Percentiles rank a stretch among this genome's conserved stretches.
Conservation (phyloP, 73 alveolate species). For the Paraurostyla sp. region DNA sequence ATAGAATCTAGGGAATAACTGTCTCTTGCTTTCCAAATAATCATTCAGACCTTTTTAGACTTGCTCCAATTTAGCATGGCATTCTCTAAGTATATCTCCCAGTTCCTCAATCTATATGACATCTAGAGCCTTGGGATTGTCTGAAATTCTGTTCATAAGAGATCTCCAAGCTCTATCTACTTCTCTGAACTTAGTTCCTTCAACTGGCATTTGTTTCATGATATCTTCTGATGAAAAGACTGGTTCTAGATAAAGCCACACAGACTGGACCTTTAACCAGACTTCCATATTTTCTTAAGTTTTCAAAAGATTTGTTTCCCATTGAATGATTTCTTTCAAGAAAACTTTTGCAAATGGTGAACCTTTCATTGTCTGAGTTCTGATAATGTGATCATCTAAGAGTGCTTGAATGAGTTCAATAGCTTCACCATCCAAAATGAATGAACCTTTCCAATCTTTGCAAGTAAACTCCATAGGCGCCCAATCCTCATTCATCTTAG, state of each 20-base stretch:
- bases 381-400: conserved; percentile 94
- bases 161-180: conserved; percentile 95
- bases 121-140: conserved; percentile 89
- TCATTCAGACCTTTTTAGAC: conserved; percentile 91
- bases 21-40: conserved; percentile 97
- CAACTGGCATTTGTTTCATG: conserved; percentile 95
- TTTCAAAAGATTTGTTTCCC: conserved; percentile 96
- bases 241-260: conserved; percentile 98
- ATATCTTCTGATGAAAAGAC: conserved; percentile 98
- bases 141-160: conserved; percentile 90
- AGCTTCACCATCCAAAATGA: conserved; percentile 84
- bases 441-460: conserved; percentile 86
- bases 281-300: conserved; percentile 94
- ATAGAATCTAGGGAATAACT: conserved; percentile 99
- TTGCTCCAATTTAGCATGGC: conserved; percentile 83
- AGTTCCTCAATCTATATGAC: conserved; percentile 90
- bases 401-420: conserved; percentile 83
- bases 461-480: conserved; percentile 82
- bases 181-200: conserved; percentile 94
- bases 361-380: conserved; percentile 92
- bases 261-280: conserved; percentile 97
- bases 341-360: conserved; percentile 90
- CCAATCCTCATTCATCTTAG: conserved; percentile 91
- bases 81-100: conserved; percentile 90
- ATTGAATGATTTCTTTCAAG: conserved; percentile 88